Evolutionary conservation across 75 land plant genomes (phyloP).

Genomic region (Pinus albicaulis): DNA sequence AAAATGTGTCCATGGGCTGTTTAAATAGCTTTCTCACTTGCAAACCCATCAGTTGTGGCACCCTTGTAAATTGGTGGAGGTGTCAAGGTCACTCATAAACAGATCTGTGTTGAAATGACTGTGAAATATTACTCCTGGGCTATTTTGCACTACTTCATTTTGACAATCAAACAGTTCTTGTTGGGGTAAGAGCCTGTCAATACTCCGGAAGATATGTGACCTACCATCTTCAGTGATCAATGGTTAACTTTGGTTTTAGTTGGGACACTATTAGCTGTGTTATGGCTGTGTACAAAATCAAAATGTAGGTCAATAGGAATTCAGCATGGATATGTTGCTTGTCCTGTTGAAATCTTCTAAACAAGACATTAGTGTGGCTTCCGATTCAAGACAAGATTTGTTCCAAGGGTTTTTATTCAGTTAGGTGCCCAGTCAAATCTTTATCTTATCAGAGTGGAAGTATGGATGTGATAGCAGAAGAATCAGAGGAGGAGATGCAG

Average conservation of each 20-base stretch:
- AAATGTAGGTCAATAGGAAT: constrained; percentile 78
- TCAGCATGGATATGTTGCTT: constrained; percentile 90
- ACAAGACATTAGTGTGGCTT: constrained; percentile 6
- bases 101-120: too few relatives aligned
- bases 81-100: too few relatives aligned
- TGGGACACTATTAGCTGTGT: constrained; percentile 81
- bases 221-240: constrained; percentile 94
- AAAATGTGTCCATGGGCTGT: too few relatives aligned
- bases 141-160: constrained; percentile 80
- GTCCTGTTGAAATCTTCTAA: constrained; percentile 64
- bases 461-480: constrained; percentile 19
- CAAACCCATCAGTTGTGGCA: too few relatives aligned
- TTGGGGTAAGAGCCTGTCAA: constrained; percentile 95
- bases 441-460: constrained; percentile 13
- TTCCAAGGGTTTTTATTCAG: constrained; percentile 10
- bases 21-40: too few relatives aligned
- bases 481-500: constrained; percentile 22
- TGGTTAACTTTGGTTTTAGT: constrained; percentile 74
- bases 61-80: too few relatives aligned
- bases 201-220: constrained; percentile 96
- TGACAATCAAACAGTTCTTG: constrained; percentile 92
- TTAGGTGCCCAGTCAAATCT: constrained; percentile 15
- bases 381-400: constrained; percentile 6
- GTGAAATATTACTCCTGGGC: constrained; percentile 48
- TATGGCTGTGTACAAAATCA: constrained; percentile 90